Evolutionary conservation across 1,284 basidiomycete species (phyloP).

Genomic region (Pseudozyma hubeiensis): DNA sequence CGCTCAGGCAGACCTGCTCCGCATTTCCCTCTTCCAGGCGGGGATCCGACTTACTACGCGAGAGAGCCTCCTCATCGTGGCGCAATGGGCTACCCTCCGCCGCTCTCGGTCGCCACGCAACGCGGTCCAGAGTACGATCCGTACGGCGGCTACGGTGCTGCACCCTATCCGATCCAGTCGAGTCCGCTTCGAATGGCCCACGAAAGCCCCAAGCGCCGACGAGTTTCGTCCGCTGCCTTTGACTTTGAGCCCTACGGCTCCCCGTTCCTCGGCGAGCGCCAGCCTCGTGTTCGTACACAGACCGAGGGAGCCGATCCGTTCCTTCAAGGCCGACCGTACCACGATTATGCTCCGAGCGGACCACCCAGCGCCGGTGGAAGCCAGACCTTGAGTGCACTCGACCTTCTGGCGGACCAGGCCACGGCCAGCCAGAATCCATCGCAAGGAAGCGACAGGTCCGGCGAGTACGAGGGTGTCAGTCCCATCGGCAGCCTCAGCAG

Average conservation of each 20-base stretch:
- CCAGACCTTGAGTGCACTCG: constrained; percentile 60
- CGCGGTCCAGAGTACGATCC: constrained; percentile 33
- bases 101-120: constrained; percentile 30
- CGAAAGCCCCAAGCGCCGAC: constrained; percentile 65
- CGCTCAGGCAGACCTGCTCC: constrained; percentile 23
- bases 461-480: constrained; percentile 46
- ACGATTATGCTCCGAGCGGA: constrained; percentile 38
- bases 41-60: constrained; percentile 26
- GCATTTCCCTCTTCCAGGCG: constrained; percentile 19
- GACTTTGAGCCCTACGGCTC: constrained; percentile 54
- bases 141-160: constrained; percentile 25
- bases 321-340: constrained; percentile 20
- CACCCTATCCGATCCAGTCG: constrained; percentile 34
- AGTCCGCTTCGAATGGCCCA: constrained; percentile 48
- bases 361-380: constrained; percentile 32
- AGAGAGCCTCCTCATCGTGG: constrained; percentile 34
- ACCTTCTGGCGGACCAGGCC: constrained; percentile 68
- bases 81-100: constrained; percentile 27
- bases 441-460: constrained; percentile 57
- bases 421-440: constrained; percentile 63
- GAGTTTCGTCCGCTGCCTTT: constrained; percentile 53
- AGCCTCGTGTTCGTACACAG: constrained; percentile 41
- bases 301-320: constrained; percentile 56
- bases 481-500: constrained; percentile 52
- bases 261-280: constrained; percentile 44